phyloP scores from a whole-genome alignment of 306 rosid genomes.

The Malus asiatica region DNA sequence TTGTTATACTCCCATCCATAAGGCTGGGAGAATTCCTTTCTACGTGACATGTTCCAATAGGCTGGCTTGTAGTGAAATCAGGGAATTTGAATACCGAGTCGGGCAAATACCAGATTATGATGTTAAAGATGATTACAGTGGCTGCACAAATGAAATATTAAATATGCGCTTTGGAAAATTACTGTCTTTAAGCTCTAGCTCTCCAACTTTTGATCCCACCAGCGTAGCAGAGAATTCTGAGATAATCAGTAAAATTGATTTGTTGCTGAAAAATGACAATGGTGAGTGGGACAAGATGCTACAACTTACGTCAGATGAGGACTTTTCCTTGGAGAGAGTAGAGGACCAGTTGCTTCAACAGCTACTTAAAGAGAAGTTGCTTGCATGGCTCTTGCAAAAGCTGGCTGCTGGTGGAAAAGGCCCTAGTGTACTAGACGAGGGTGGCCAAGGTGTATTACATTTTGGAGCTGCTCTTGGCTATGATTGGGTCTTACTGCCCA shows the following conservation, averaged over 20 bases:
- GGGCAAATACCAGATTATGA: constrained; percentile 29
- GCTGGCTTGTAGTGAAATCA: constrained; percentile 84
- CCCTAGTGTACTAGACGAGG: constrained; percentile 63
- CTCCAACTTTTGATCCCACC: constrained; percentile 26
- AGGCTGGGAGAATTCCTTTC: constrained; percentile 72
- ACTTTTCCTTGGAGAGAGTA: constrained; percentile 46
- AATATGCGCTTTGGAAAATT: constrained; percentile 42
- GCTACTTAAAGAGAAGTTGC: constrained; percentile 64
- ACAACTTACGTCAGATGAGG: constrained; percentile 34
- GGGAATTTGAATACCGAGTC: constrained; percentile 67
- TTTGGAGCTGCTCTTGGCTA: constrained; percentile 86
- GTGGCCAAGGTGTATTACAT: constrained; percentile 87
- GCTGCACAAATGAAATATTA: constrained; percentile 27
- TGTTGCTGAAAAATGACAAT: constrained; percentile 43
- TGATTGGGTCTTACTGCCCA: constrained; percentile 80
- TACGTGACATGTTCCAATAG: constrained; percentile 85
- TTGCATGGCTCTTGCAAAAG: constrained; percentile 70
- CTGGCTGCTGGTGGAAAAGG: constrained; percentile 75
- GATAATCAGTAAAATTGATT: constrained; percentile 46
- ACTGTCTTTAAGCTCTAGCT: constrained; percentile 27
- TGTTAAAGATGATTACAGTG: constrained; percentile 19
- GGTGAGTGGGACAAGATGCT: constrained; percentile 60
- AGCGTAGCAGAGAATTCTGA: constrained; percentile 34
- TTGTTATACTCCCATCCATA: constrained; percentile 72
- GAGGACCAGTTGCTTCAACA: constrained; percentile 58